Base-by-base conservation (phyloP, 768 basidiomycete species). In the Agaricus bisporus region DNA sequence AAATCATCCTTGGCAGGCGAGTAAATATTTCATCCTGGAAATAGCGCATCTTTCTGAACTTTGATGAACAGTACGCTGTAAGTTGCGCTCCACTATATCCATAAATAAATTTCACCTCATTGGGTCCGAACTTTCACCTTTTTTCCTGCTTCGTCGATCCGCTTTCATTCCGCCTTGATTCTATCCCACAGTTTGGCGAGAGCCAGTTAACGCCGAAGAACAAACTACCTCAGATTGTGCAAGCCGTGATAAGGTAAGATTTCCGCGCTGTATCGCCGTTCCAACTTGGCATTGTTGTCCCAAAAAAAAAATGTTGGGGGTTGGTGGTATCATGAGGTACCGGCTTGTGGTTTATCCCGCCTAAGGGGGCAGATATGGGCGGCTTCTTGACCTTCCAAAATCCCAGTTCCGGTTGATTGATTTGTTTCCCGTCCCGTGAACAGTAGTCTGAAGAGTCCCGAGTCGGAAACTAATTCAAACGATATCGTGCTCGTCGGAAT, bases 401-500 rank as follows among this genome's bases (percentile, higher is more conserved):
- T 26, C 6, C 39, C 14, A 35, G 42, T 50, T 17, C 46, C 32
- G 46, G 18, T 32, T 15, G 18, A 28, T 10, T 17, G 28, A 18
- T 20, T 9, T 35, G 20, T 48, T 35, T 29, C 4, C 46, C 17
- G 43, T 22, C 14, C 37, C 29, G 41, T 60, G 58, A 63, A 56
- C 70, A 89, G 87, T 59, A 86, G 85, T 61, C 76, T 91, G 18
- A 71, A 80, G 5, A 86, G 82, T 59, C 90, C 89, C 0, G 88
- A 91, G 61, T 83, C 86, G 1, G 90, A 92, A 61, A 85, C 80
- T 12, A 67, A 72, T 0, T 64, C 85, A 20, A 91, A 91, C 61
- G 72, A 72, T 17, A 79, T 92, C 35, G 85, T 91, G 14, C 71
- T 92, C 5, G 79, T 92, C 11, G 84, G 75, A 1, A 87, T 90